Conservation (phyloP, 1,139 yeast species). For the Magnusiomyces paraingens region DNA sequence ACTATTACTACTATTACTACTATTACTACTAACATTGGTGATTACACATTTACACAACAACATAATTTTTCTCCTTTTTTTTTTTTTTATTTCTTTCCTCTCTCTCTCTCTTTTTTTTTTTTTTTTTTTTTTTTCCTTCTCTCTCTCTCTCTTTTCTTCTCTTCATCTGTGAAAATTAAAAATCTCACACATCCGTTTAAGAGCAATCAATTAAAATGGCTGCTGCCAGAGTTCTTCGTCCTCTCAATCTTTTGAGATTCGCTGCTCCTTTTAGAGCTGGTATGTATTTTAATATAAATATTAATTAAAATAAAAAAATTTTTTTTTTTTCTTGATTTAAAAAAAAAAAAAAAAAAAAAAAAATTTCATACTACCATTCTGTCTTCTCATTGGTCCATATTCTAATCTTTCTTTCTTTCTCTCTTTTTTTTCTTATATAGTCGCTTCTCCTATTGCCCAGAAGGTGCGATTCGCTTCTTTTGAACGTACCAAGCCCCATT, state of each 20-base stretch:
- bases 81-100: conserved; percentile 2
- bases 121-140: not conserved
- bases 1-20: no score
- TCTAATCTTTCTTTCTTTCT: not conserved
- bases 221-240: conserved; percentile 2
- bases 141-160: not conserved
- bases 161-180: not conserved
- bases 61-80: no score
- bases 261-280: conserved; percentile 3
- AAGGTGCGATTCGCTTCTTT: conserved; percentile 20
- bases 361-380: no score
- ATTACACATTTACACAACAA: no score
- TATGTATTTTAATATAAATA: not conserved
- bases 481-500: conserved; percentile 66
- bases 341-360: no score
- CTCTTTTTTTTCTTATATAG: not conserved
- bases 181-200: not conserved
- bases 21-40: no score
- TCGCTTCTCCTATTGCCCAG: not conserved
- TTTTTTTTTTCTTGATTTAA: not conserved
- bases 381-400: not conserved
- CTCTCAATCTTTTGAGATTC: conserved; percentile 1
- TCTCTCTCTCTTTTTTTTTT: not conserved
- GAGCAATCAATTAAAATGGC: conserved; percentile 5
- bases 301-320: no score